A percentile compares a stretch with the other conserved stretches of the same genome.
phyloP scores from a whole-genome alignment of 2,329 filamentous ascomycete genomes.

The Fusarium newnesense region DNA sequence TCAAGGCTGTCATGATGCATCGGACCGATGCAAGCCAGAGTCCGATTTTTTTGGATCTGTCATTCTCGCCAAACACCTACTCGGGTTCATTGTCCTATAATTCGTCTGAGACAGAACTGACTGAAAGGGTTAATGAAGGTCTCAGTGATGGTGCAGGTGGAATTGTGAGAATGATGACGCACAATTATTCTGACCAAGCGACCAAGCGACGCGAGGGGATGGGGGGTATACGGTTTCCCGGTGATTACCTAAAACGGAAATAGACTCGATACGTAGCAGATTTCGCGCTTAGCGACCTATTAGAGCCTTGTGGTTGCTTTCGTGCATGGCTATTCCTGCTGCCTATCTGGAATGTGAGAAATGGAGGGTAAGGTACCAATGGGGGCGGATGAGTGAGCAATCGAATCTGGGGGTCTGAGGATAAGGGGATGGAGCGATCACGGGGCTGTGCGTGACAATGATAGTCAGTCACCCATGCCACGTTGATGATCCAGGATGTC shows the following conservation, averaged over 20 bases:
- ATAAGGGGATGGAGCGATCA: conserved; percentile 16
- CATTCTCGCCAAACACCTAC: conserved; percentile 3
- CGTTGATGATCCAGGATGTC: conserved; percentile 9
- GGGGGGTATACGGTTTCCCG: conserved; percentile 19
- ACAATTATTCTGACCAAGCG: not conserved
- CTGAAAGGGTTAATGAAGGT: not conserved
- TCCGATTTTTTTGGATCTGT: conserved; percentile 22
- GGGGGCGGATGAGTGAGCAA: conserved; percentile 29
- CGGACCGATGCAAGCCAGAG: conserved; percentile 23
- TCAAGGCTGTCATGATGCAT: conserved; percentile 25
- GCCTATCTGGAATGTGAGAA: conserved; percentile 8
- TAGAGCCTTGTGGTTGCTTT: conserved; percentile 26
- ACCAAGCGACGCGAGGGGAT: not conserved
- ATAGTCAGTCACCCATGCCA: conserved; percentile 22
- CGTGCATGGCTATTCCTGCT: conserved; percentile 28
- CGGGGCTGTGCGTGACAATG: conserved; percentile 33
- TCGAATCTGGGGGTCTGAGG: conserved; percentile 11
- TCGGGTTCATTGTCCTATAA: not conserved
- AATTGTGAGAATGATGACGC: conserved; percentile 9
- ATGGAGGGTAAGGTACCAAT: conserved; percentile 20
- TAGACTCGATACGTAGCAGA: not conserved
- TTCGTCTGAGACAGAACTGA: not conserved
- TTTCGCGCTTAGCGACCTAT: conserved; percentile 22
- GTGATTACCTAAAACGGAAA: conserved; percentile 26
- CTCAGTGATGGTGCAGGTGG: not conserved